Evolutionary conservation across 2,329 filamentous ascomycete genomes (phyloP), one percentile per base, ranked within the genome.

Genomic region (Cladosporium cucumerinum): DNA sequence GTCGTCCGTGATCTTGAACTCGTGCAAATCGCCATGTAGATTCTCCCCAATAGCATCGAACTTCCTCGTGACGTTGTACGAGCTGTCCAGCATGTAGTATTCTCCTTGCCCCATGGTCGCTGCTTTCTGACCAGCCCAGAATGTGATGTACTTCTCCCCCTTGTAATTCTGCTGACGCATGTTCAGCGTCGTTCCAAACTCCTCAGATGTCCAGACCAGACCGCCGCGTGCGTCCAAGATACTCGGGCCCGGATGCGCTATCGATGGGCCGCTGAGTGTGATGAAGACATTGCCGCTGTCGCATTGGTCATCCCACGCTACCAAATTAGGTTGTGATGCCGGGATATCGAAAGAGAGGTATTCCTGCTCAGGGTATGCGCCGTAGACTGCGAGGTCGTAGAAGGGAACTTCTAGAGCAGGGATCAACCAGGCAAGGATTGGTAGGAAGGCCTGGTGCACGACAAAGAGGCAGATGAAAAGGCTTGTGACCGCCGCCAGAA

Each of bases 1-100:
- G 18, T 79, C 71, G 0, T 72, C 58, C 0, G 80, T 82, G 26
- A 82, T 69, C 51, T 74, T 73, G 70, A 82, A 79, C 62, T 82
- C 80, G 67, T 82, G 81, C 66, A 80, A 72, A 61, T 82, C 75
- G 25, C 75, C 75, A 32, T 69, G 69, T 0, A 72, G 54, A 28
- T 68, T 72, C 21, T 74, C 70, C 14, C 72, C 74, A 30, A 73
- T 67, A 16, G 72, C 70, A 28, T 72, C 65, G 25, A 76, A 65
- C 52, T 70, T 73, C 55, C 69, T 69, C 11, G 67, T 69, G 8
- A 71, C 65, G 34, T 69, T 69, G 63, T 74, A 73, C 16, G 68
- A 70, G 25, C 66, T 63, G 49, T 76, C 70, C 51, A 74, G 69
- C 74, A 78, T 76, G 61, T 74, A 73, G 59, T 76, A 77, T 39